Conservation (phyloP, 768 basidiomycete species). For the Auricularia heimuer region DNA sequence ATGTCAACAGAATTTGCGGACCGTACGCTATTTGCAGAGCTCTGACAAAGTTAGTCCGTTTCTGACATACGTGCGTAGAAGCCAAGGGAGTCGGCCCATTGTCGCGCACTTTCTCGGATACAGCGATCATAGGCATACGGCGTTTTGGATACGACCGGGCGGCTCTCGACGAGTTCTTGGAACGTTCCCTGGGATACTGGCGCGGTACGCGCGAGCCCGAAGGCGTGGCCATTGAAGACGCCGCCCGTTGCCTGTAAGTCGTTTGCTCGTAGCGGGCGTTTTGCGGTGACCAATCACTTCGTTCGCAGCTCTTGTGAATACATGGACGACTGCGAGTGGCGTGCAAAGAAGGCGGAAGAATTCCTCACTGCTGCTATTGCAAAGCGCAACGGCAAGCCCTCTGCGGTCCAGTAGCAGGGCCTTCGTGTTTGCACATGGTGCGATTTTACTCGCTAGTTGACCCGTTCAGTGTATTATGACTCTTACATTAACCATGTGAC, state of each 20-base stretch:
- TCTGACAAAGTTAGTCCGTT: too few species aligned
- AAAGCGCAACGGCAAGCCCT: too few species aligned
- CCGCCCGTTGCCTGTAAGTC: constrained; percentile 59
- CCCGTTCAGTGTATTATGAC: too few species aligned
- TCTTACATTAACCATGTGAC: too few species aligned
- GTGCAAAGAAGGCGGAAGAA: constrained; percentile 40
- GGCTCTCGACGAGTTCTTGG: constrained; percentile 45
- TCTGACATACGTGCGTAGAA: too few species aligned
- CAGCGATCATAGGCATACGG: constrained; percentile 55
- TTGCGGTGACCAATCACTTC: constrained; percentile 3
- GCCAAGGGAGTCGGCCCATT: too few species aligned
- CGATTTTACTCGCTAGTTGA: too few species aligned
- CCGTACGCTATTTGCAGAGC: too few species aligned
- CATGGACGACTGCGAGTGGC: constrained; percentile 69
- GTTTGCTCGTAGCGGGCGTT: background rate
- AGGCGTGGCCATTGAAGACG: constrained; percentile 57
- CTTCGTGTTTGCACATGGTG: too few species aligned
- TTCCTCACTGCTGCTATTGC: background rate
- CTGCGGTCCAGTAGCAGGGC: too few species aligned
- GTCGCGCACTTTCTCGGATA: background rate
- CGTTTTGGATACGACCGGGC: constrained; percentile 44
- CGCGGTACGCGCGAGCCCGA: constrained; percentile 50
- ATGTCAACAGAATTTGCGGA: too few species aligned
- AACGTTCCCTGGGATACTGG: constrained; percentile 64
- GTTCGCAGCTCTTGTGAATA: constrained; percentile 60